Percentiles rank a stretch among this genome's conserved stretches.
Conservation (phyloP, 331 rosid genomes). For the Rosa hybrid region DNA sequence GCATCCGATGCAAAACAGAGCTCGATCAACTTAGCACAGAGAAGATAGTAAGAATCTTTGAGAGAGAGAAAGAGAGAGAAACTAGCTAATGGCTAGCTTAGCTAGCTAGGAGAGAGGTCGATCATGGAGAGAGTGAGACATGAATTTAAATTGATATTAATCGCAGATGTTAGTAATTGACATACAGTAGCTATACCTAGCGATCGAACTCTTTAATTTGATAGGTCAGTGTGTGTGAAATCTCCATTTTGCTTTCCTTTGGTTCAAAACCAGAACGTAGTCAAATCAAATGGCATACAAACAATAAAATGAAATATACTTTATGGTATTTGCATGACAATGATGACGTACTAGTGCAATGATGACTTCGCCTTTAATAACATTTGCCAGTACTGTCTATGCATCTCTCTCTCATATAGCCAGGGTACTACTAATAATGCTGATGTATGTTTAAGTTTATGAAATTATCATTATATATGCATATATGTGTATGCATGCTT, state of each 20-base stretch:
- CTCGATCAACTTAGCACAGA: constrained; percentile 10
- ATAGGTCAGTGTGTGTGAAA: background rate
- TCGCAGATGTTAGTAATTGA: background rate
- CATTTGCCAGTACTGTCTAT: constrained; percentile 30
- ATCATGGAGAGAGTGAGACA: background rate
- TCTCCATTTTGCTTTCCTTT: background rate
- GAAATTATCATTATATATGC: background rate
- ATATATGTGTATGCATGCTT: background rate
- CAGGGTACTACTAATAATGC: background rate
- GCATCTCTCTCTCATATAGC: constrained; percentile 15
- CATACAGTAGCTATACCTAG: background rate
- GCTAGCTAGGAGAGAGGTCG: background rate
- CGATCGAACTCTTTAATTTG: constrained; percentile 4
- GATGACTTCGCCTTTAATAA: constrained; percentile 41
- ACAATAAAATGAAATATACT: background rate
- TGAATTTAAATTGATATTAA: background rate
- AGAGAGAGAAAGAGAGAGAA: background rate
- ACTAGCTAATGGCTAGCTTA: background rate
- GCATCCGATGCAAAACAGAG: constrained; percentile 37
- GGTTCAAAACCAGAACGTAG: constrained; percentile 29
- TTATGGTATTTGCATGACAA: constrained; percentile 34
- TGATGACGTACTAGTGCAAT: constrained; percentile 54
- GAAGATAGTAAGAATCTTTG: constrained; percentile 8
- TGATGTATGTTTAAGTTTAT: background rate
- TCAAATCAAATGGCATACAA: constrained; percentile 25